Base-by-base conservation (phyloP, 2,329 filamentous ascomycete species). In the Exophiala phaeomuriformis region DNA sequence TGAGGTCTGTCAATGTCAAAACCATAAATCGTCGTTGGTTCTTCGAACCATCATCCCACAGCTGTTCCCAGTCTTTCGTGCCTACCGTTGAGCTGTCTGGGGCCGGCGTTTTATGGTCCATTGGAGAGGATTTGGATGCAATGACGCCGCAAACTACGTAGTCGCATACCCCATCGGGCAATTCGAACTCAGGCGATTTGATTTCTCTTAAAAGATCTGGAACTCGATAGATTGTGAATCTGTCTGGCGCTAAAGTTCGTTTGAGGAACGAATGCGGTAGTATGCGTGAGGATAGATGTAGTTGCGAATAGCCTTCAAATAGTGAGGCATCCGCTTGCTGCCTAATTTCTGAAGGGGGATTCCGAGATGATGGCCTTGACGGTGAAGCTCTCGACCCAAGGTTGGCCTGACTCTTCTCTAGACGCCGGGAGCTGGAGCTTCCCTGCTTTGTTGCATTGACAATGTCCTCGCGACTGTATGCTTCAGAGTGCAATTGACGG, bases 61-160 rank as follows among this genome's bases (percentile, higher is more conserved):
- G 72, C n/a, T 60, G 59, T 42, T 66, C 59, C 48, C 71, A 70
- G 43, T 76, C 69, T 3, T 66, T 67, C 3, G 60, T 57, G 9
- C 65, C 66, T 5, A 72, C 69, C 47, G 74, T 75, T 1, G 71
- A 69, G 12, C 67, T 65, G 37, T 69, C 70, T 1, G 65, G 62
- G 30, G 49, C 32, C 10, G 55, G 49, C 12, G 45, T 29, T 59
- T 81, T 80, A 33, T 80, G 76, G 46, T 81, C 74, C 39, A 82
- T 83, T 0, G 93, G 90, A 0, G 86, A 82, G 0, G 93, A 95
- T 68, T 97, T 97, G 41, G 84, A 86, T 4, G 88, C 89, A 27
- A 98, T 80, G 53, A 96, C 84, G 5, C 83, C 93, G 64, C 97
- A 84, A 1, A 97, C 80, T 5, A 98, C 89, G 64, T 90, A 86